These are phyloP conservation scores for Leccinum longicurvipes DNA, from an alignment of 768 basidiomycete genomes.

Conservation along the genomic window DNA sequence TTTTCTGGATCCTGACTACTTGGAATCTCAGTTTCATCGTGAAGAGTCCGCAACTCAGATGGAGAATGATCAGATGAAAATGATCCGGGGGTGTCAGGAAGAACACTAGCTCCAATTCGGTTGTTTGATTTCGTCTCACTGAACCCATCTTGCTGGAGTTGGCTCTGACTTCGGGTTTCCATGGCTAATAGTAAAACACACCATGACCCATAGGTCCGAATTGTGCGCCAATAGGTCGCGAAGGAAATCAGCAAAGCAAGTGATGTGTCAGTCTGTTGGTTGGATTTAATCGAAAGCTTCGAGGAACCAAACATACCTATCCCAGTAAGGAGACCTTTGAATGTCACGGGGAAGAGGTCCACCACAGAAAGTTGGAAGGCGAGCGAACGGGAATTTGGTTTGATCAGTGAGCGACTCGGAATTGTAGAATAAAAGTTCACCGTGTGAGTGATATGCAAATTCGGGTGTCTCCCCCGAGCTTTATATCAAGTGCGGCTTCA, in stretches of 20 bases:
- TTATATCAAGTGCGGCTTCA: constrained; percentile 14
- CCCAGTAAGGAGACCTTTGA: neutral
- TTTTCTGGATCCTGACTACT: constrained; percentile 9
- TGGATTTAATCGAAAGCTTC: neutral
- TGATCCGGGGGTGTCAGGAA: neutral
- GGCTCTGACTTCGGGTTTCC: neutral
- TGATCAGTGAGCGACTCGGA: neutral
- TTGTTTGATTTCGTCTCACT: neutral
- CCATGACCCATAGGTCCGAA: neutral
- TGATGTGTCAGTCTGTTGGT: neutral
- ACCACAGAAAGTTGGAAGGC: neutral
- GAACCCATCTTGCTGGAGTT: neutral
- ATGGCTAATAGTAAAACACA: neutral
- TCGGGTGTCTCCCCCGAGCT: neutral
- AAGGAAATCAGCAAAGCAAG: neutral
- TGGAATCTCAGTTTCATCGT: neutral
- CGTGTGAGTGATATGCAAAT: neutral
- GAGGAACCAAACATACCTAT: neutral
- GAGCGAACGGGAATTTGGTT: neutral
- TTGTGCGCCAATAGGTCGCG: neutral
- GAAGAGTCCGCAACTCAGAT: constrained; percentile 11
- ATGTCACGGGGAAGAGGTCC: neutral
- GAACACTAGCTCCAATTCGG: no score
- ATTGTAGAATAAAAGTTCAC: neutral
- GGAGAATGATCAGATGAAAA: neutral